phyloP scores from a whole-genome alignment of 2,329 filamentous ascomycete genomes.

The Fusarium sulawesiense region DNA sequence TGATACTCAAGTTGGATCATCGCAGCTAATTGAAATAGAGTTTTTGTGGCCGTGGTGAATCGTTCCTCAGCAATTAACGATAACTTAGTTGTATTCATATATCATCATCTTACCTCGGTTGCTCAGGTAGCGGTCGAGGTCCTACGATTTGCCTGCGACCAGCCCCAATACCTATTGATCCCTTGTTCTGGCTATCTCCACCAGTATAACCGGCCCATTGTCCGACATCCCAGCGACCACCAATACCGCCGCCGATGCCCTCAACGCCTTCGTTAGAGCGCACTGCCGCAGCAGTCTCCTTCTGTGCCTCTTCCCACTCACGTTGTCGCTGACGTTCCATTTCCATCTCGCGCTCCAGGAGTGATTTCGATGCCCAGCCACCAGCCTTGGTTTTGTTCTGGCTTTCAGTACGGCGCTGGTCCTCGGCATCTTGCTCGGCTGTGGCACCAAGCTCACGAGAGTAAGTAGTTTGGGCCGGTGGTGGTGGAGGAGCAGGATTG shows the following conservation, averaged over 20 bases:
- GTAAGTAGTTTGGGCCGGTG: conserved; percentile 61
- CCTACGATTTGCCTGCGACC: conserved; percentile 83
- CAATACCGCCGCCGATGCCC: conserved; percentile 73
- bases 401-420: conserved; percentile 67
- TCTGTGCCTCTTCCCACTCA: conserved; percentile 83
- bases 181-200: conserved; percentile 79
- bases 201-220: conserved; percentile 81
- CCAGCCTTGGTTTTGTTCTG: conserved; percentile 71
- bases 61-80: neutral
- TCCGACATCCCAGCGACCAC: conserved; percentile 78
- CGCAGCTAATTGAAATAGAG: neutral
- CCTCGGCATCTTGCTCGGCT: conserved; percentile 71
- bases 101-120: conserved; percentile 41
- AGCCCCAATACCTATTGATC: conserved; percentile 73
- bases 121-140: conserved; percentile 72
- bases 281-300: conserved; percentile 68
- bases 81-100: conserved; percentile 9
- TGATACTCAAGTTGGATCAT: neutral
- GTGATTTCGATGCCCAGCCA: conserved; percentile 74
- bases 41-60: neutral
- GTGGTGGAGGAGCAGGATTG: conserved; percentile 61
- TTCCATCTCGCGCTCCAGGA: conserved; percentile 85
- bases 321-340: conserved; percentile 79
- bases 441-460: conserved; percentile 66
- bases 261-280: conserved; percentile 65